These are phyloP conservation scores for Aquanectria penicillioides DNA, from an alignment of 2,329 filamentous ascomycete species.

Conservation along the genomic window DNA sequence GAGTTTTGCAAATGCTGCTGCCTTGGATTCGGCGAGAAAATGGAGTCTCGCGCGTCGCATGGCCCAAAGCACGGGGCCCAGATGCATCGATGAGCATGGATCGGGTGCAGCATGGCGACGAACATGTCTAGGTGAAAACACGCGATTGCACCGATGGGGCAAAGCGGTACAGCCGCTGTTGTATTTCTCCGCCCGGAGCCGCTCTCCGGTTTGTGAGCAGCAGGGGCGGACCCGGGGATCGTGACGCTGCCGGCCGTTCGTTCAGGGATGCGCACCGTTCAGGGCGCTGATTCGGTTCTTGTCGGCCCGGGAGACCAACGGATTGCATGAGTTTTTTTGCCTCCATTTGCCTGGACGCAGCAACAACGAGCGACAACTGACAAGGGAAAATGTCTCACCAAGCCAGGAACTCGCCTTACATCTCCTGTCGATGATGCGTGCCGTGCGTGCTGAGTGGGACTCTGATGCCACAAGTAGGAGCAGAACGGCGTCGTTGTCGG, in stretches of 20 bases:
- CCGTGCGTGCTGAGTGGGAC: no score
- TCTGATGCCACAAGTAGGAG: no score
- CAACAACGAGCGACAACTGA: no score
- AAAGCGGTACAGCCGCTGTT: neutral
- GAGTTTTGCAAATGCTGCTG: neutral
- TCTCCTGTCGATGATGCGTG: neutral
- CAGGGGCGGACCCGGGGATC: conserved; percentile 7
- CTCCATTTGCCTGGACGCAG: no score
- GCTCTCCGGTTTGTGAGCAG: neutral
- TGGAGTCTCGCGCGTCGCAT: neutral
- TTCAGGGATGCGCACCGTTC: neutral
- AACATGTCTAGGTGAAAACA: neutral
- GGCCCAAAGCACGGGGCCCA: neutral
- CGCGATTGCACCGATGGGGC: conserved; percentile 3
- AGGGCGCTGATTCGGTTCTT: neutral
- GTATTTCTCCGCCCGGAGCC: conserved; percentile 20
- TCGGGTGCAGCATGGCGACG: neutral
- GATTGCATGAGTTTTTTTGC: no score
- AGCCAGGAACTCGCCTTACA: neutral
- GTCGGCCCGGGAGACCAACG: conserved; percentile 1
- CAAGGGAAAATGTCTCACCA: neutral
- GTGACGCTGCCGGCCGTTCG: neutral
- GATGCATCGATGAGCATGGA: conserved; percentile 4
- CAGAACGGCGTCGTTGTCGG: no score
- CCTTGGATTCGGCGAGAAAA: neutral